Percentiles rank a stretch among this genome's conserved stretches.
Conservation (phyloP, 2,329 filamentous ascomycete species). For the Aspergillus sp. region DNA sequence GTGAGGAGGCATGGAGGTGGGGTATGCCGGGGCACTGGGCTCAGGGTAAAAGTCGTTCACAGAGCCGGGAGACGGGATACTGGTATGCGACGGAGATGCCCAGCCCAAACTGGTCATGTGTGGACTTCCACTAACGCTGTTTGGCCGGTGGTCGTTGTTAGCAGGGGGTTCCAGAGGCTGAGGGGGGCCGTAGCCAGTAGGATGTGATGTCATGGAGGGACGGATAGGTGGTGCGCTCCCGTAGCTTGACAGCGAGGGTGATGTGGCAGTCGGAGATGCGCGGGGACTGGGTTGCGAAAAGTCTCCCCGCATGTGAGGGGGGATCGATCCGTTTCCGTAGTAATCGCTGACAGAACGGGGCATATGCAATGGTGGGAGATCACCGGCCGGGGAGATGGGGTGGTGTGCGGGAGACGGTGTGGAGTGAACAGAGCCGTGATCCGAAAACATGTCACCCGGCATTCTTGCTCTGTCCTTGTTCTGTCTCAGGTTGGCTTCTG, state of each 20-base stretch:
- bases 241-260: slow-evolving; percentile 59
- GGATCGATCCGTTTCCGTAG: slow-evolving; percentile 72
- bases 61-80: slow-evolving; percentile 63
- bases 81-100: slow-evolving; percentile 74
- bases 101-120: slow-evolving; percentile 77
- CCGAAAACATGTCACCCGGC: slow-evolving; percentile 38
- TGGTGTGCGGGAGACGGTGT: slow-evolving; percentile 80
- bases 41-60: slow-evolving; percentile 78
- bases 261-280: slow-evolving; percentile 55
- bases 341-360: slow-evolving; percentile 64
- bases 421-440: slow-evolving; percentile 43
- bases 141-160: slow-evolving; percentile 66
- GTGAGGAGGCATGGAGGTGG: slow-evolving; percentile 45
- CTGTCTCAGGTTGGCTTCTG: slow-evolving; percentile 71
- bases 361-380: slow-evolving; percentile 64
- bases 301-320: slow-evolving; percentile 72
- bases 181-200: slow-evolving; percentile 72
- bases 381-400: slow-evolving; percentile 68
- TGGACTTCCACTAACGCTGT: slow-evolving; percentile 74
- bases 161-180: slow-evolving; percentile 75
- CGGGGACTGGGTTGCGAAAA: slow-evolving; percentile 64
- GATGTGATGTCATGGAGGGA: slow-evolving; percentile 73
- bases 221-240: slow-evolving; percentile 44
- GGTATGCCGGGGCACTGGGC: slow-evolving; percentile 49
- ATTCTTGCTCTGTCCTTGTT: slow-evolving; percentile 33